These are phyloP conservation scores for Aspergillus chevalieri DNA, from an alignment of 2,329 filamentous ascomycete species.

Conservation along the genomic window DNA sequence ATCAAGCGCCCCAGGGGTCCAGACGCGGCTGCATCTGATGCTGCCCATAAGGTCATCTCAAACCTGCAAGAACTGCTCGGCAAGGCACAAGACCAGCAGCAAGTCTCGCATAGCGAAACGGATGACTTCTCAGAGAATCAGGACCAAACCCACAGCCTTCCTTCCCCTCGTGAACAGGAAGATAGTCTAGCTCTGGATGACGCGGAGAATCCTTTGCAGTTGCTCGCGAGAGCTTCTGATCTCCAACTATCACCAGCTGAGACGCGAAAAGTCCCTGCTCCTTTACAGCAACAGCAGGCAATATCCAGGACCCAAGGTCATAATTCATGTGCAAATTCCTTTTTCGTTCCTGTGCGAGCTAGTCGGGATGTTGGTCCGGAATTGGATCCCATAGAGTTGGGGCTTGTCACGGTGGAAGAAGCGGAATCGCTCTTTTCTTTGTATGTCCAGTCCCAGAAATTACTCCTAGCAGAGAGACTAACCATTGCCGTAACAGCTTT, in stretches of 20 bases:
- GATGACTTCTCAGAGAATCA: constrained; percentile 29
- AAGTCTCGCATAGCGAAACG: constrained; percentile 24
- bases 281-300: constrained; percentile 37
- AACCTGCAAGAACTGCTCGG: constrained; percentile 48
- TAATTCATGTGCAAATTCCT: constrained; percentile 46
- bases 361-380: constrained; percentile 59
- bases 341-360: constrained; percentile 61
- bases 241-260: constrained; percentile 49
- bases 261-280: constrained; percentile 16
- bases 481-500: constrained; percentile 45
- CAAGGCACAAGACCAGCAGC: constrained; percentile 36
- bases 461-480: not conserved
- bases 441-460: constrained; percentile 38
- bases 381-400: constrained; percentile 63
- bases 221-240: constrained; percentile 67
- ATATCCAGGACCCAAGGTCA: constrained; percentile 4
- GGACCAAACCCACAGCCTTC: constrained; percentile 12
- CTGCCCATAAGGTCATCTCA: constrained; percentile 36
- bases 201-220: constrained; percentile 67
- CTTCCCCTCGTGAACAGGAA: constrained; percentile 28
- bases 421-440: constrained; percentile 59
- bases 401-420: constrained; percentile 61
- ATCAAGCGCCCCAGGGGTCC: constrained; percentile 51
- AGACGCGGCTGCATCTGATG: constrained; percentile 35
- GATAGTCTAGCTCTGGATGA: constrained; percentile 61